A percentile compares a stretch with the other conserved stretches of the same genome.
These are phyloP conservation scores for Xerocomus spinulosus DNA, from an alignment of 768 basidiomycete species.

Conservation along the genomic window DNA sequence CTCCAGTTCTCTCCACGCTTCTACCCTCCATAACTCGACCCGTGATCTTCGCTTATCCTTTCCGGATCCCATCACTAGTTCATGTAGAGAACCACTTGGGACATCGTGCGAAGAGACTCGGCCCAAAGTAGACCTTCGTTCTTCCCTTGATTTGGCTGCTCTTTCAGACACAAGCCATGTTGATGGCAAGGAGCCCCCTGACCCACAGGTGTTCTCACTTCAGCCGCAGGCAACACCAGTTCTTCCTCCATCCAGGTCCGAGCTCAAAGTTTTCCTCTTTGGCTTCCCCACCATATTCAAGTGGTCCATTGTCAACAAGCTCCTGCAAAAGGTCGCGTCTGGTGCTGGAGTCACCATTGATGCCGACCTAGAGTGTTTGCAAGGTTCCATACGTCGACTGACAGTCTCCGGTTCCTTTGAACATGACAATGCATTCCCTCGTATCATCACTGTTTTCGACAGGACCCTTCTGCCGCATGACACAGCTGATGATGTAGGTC, in stretches of 20 bases:
- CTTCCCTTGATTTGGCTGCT: conserved; percentile 17
- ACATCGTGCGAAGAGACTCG: conserved; percentile 54
- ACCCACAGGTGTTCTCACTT: conserved; percentile 24
- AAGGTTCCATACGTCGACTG: conserved; percentile 23
- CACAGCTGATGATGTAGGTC: conserved; percentile 27
- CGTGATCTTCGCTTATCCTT: conserved; percentile 78
- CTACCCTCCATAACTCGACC: conserved; percentile 55
- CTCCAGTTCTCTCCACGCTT: conserved; percentile 52
- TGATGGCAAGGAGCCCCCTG: conserved; percentile 34
- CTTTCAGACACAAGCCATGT: conserved; percentile 10
- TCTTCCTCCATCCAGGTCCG: conserved; percentile 30
- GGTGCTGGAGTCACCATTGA: conserved; percentile 32
- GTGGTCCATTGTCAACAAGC: conserved; percentile 55
- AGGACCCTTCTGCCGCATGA: conserved; percentile 24
- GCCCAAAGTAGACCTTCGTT: conserved; percentile 34
- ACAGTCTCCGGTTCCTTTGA: conserved; percentile 25
- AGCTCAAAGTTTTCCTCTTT: conserved; percentile 65
- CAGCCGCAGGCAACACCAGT: conserved; percentile 26
- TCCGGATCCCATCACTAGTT: conserved; percentile 77
- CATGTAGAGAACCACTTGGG: conserved; percentile 52
- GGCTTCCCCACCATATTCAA: conserved; percentile 55
- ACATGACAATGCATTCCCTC: conserved; percentile 25
- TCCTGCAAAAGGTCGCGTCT: conserved; percentile 52
- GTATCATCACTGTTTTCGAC: conserved; percentile 37
- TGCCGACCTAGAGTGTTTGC: conserved; percentile 18